These are phyloP conservation scores for Alternaria sp. DNA, from an alignment of 2,329 filamentous ascomycete species.

Conservation along the genomic window DNA sequence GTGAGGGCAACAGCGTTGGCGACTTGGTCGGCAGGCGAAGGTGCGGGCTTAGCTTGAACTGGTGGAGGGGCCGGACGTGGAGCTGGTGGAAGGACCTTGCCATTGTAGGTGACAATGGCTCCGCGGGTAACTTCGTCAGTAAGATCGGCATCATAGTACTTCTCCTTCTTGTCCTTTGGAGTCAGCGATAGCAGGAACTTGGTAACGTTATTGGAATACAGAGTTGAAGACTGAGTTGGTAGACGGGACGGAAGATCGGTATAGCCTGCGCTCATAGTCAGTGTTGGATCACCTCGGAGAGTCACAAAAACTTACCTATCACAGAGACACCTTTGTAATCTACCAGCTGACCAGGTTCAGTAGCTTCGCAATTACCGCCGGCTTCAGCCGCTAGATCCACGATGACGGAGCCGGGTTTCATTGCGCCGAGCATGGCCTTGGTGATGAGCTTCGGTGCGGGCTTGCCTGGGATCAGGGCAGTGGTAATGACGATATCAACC, in stretches of 20 bases:
- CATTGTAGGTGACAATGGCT: slow-evolving; percentile 80
- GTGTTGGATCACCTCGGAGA: slow-evolving; percentile 40
- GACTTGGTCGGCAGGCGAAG: slow-evolving; percentile 47
- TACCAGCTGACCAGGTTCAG: slow-evolving; percentile 72
- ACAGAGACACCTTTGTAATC: slow-evolving; percentile 80
- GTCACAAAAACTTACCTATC: slow-evolving; percentile 64
- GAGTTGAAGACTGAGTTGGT: slow-evolving; percentile 84
- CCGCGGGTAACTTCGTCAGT: slow-evolving; percentile 85
- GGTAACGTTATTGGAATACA: slow-evolving; percentile 94
- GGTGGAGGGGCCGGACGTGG: slow-evolving; percentile 70
- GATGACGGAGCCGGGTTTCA: slow-evolving; percentile 89
- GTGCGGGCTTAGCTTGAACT: slow-evolving; percentile 55
- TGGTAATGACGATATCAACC: slow-evolving; percentile 91
- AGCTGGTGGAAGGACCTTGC: slow-evolving; percentile 75
- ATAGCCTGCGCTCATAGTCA: slow-evolving; percentile 59
- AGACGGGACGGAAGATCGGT: slow-evolving; percentile 86
- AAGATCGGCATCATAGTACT: slow-evolving; percentile 79
- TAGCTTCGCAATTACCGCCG: slow-evolving; percentile 86
- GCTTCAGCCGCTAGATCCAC: slow-evolving; percentile 89
- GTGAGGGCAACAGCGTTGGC: slow-evolving; percentile 71
- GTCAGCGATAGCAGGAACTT: slow-evolving; percentile 85
- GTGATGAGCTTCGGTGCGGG: slow-evolving; percentile 85
- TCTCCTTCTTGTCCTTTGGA: slow-evolving; percentile 77
- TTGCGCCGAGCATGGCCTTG: slow-evolving; percentile 77
- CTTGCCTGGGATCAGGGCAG: slow-evolving; percentile 85